These are phyloP conservation scores for Suhomyces taliae DNA, from an alignment of 1,139 yeast genomes.

Conservation along the genomic window DNA sequence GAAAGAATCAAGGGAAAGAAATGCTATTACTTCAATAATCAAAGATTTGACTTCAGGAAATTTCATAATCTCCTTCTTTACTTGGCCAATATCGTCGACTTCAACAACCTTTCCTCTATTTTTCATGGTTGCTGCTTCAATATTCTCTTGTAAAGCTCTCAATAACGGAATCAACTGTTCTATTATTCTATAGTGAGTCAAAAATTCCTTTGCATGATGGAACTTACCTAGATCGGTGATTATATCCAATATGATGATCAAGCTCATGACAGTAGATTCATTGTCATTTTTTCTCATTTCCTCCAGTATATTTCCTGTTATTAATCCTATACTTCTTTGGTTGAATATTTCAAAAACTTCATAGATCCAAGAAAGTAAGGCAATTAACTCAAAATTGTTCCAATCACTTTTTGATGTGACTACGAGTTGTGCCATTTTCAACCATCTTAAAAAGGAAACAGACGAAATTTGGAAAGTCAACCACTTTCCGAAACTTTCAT, in stretches of 20 bases:
- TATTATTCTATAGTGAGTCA: constrained; percentile 52
- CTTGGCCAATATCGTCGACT: not conserved
- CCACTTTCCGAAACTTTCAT: constrained; percentile 19
- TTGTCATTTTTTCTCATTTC: not conserved
- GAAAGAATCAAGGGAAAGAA: constrained; percentile 50
- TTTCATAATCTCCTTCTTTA: constrained; percentile 10
- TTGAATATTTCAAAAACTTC: constrained; percentile 33
- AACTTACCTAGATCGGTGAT: constrained; percentile 51
- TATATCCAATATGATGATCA: constrained; percentile 41
- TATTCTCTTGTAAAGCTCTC: constrained; percentile 48
- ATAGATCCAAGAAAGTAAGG: constrained; percentile 55
- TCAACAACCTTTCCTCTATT: constrained; percentile 8
- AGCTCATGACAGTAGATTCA: not conserved
- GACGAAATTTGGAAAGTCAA: constrained; percentile 1
- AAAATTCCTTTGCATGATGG: constrained; percentile 52
- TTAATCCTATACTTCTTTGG: constrained; percentile 6
- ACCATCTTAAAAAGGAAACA: constrained; percentile 10
- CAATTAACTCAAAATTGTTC: constrained; percentile 52
- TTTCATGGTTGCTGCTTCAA: constrained; percentile 22
- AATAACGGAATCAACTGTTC: constrained; percentile 46
- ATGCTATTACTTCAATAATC: constrained; percentile 60
- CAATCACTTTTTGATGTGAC: constrained; percentile 53
- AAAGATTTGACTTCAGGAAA: constrained; percentile 65
- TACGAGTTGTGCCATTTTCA: constrained; percentile 40
- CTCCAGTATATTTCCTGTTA: not conserved